A percentile compares a stretch with the other conserved stretches of the same genome.
Conservation (phyloP, 2,329 filamentous ascomycete species). For the Microsporum ferrugineum region DNA sequence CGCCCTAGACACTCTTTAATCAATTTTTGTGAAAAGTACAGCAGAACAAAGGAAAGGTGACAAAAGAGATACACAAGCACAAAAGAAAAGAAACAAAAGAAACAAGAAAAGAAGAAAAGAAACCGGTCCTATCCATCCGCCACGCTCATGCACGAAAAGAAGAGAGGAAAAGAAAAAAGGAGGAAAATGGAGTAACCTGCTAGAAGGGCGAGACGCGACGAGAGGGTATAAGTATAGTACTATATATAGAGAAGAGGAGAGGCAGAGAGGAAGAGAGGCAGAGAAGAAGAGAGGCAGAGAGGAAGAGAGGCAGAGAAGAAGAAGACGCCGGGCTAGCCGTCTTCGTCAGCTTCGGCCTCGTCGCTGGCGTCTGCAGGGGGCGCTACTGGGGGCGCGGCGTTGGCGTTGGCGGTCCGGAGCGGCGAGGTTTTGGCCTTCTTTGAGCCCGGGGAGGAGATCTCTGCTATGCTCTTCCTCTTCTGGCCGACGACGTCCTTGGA, state of each 20-base stretch:
- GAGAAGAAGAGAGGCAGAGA: constrained; percentile 9
- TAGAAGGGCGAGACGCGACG: constrained; percentile 7
- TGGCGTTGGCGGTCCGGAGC: neutral
- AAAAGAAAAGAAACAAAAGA: constrained; percentile 6
- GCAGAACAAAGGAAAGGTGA: constrained; percentile 10
- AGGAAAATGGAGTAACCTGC: constrained; percentile 18
- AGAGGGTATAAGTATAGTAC: constrained; percentile 11
- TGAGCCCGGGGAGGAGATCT: constrained; percentile 26
- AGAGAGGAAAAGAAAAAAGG: constrained; percentile 10
- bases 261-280: constrained; percentile 15
- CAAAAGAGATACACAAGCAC: constrained; percentile 1
- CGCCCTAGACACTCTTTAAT: constrained; percentile 1
- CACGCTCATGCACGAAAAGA: constrained; percentile 11
- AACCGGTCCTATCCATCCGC: constrained; percentile 7
- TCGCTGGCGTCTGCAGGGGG: neutral
- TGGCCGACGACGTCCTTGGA: constrained; percentile 18
- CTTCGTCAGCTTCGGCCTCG: constrained; percentile 44
- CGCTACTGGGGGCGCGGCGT: neutral
- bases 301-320: constrained; percentile 18
- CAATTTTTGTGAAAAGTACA: constrained; percentile 3
- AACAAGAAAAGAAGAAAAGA: constrained; percentile 12
- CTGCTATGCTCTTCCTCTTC: constrained; percentile 43
- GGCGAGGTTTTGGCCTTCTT: constrained; percentile 35
- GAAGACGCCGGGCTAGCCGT: constrained; percentile 26
- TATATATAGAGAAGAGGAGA: neutral